Evolutionary conservation across 306 rosid species (phyloP), one percentile per base, ranked within the genome.

Genomic region (Lablab purpureus): DNA sequence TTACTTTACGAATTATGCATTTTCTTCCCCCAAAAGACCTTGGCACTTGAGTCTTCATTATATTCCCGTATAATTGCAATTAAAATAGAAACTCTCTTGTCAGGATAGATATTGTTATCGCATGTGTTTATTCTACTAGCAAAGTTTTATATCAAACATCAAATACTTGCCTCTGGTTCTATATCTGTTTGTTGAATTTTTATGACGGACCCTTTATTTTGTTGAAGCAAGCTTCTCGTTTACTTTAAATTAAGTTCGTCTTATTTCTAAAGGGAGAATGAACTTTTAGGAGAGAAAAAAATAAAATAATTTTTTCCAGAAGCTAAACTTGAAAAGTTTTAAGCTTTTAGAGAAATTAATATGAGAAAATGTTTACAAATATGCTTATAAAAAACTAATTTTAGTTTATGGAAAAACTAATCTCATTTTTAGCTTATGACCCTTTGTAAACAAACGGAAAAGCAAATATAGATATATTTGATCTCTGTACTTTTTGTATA

Each of bases 171-270:
- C 13, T 77, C 43, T 55, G 43, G 50, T 34, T 22, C 49, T 13
- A 56, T 23, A 23, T 58, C 65, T 23, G 67, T 40, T 51, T 51
- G 74, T 14, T 41, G 60, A 62, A 10, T 23, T 25, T 43, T 55
- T 55, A 30, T 74, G 34, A 55, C 46, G 70, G 65, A 17, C 27
- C 10, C 19, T 37, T 25, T 58, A 55, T 66, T 58, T 58, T 27
- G 11, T 67, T 19, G 23, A 74, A 66, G 40, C 69, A 32, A 50
- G 78, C 73, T 62, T 72, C 37, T 72, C 19, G 64, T 10, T 56
- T 17, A 56, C 64, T 11, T 59, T 36, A 43, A n/a, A 78, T 25
- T 55, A 77, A 63, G 50, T 56, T 78, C 37, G 69, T 41, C 67
- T 72, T n/a, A 60, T 46, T 22, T 60, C 56, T n/a, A 60, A 60